Percentiles rank a stretch among this genome's conserved stretches.
phyloP scores from a whole-genome alignment of 352 stramenopile genomes.

The Globisporangium cederbergense region DNA sequence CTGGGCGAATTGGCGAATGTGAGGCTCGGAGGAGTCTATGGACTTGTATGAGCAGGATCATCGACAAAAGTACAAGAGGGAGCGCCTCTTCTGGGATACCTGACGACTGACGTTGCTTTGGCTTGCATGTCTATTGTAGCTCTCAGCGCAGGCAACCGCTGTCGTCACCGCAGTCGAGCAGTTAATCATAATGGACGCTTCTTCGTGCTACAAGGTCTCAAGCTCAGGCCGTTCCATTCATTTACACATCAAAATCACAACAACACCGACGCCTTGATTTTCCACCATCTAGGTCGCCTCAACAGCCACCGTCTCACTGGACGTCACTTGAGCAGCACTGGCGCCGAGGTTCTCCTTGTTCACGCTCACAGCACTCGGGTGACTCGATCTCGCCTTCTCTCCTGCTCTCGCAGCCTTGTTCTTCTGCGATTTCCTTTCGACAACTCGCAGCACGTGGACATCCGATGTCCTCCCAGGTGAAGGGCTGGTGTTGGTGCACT shows the following conservation, averaged over 20 bases:
- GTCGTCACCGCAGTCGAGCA: background rate
- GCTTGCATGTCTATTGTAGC: background rate
- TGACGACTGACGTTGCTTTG: too few relatives aligned
- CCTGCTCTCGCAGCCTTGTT: background rate
- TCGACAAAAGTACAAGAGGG: constrained; percentile 32
- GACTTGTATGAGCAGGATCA: constrained; percentile 50
- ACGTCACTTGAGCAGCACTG: background rate
- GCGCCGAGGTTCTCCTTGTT: constrained; percentile 4
- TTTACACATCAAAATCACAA: background rate
- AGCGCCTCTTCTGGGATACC: constrained; percentile 33
- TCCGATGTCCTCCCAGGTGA: background rate
- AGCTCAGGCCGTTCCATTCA: background rate
- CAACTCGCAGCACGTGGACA: constrained; percentile 3
- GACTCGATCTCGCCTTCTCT: background rate
- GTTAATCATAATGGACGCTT: background rate
- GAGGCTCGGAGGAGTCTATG: constrained; percentile 37
- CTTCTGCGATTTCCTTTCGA: background rate
- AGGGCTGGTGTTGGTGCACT: background rate
- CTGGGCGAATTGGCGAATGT: constrained; percentile 59
- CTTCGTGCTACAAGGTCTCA: background rate
- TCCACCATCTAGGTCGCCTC: constrained; percentile 1
- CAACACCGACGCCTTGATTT: background rate
- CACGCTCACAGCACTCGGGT: background rate
- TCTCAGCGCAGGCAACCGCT: background rate
- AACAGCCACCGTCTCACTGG: background rate